Evolutionary conservation across 2,329 filamentous ascomycete genomes (phyloP).

Genomic region (Xylariaceae sp.): DNA sequence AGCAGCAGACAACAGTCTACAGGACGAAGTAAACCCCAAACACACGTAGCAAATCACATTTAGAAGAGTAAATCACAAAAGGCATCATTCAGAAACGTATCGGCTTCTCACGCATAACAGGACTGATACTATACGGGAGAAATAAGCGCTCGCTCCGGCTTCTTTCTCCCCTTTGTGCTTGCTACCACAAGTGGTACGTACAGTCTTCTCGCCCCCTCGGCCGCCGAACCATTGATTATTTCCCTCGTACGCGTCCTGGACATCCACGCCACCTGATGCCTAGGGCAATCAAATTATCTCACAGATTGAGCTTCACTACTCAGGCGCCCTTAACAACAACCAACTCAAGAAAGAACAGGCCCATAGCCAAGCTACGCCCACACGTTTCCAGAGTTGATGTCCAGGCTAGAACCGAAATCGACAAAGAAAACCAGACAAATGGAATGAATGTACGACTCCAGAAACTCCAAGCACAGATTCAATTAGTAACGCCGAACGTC

Average conservation of each 20-base stretch:
- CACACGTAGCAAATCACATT: too few species aligned
- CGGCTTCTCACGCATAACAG: not conserved
- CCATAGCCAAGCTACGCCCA: slow-evolving; percentile 27
- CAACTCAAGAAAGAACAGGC: slow-evolving; percentile 15
- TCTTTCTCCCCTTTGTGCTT: not conserved
- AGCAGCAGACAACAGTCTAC: too few species aligned
- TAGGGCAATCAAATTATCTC: slow-evolving; percentile 8
- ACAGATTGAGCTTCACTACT: not conserved
- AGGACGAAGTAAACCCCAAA: too few species aligned
- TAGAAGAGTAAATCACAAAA: not conserved
- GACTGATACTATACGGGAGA: not conserved
- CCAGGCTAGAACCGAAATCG: slow-evolving; percentile 20
- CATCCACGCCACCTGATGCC: not conserved
- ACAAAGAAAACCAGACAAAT: not conserved
- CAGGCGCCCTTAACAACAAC: slow-evolving; percentile 9
- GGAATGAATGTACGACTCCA: slow-evolving; percentile 6
- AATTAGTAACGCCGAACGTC: slow-evolving; percentile 11
- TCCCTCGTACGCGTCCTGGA: not conserved
- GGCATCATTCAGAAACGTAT: not conserved
- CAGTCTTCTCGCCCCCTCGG: not conserved
- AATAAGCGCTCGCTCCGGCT: not conserved
- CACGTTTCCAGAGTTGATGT: slow-evolving; percentile 18
- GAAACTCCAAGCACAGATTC: slow-evolving; percentile 17
- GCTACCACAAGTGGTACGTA: not conserved
- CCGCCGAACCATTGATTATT: not conserved